Conservation (phyloP, 495 filamentous ascomycete genomes). For the Xylaria nigripes region DNA sequence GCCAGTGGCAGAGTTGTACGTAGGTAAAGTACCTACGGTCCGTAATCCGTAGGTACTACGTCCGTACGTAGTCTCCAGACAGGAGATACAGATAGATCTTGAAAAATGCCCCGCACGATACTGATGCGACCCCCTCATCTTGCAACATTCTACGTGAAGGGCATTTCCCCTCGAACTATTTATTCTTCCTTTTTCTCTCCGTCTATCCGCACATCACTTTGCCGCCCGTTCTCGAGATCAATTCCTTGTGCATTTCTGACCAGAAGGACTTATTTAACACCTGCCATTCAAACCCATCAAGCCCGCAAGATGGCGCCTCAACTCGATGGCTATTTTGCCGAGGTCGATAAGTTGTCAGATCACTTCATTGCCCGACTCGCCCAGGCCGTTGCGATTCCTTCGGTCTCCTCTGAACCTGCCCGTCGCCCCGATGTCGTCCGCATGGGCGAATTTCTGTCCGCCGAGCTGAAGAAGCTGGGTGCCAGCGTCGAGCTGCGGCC, state of each 20-base stretch:
- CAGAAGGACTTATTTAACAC: conserved; percentile 36
- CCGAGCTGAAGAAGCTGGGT: conserved; percentile 73
- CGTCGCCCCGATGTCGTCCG: conserved; percentile 84
- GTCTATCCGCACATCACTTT: neutral
- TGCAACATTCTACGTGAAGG: conserved; percentile 9
- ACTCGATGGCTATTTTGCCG: conserved; percentile 74
- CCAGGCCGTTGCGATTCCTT: conserved; percentile 91
- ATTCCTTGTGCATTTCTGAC: neutral
- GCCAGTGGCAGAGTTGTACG: no score
- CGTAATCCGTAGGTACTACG: no score
- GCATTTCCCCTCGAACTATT: neutral
- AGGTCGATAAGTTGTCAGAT: conserved; percentile 76
- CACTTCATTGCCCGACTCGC: conserved; percentile 88
- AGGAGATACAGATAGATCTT: no score
- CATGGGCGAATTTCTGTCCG: conserved; percentile 89
- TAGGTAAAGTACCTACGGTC: no score
- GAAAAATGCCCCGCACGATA: conserved; percentile 33
- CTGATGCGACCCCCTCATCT: conserved; percentile 25
- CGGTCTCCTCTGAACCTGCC: conserved; percentile 82
- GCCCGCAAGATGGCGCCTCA: conserved; percentile 71
- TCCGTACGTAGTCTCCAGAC: no score
- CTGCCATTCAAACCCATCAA: conserved; percentile 41
- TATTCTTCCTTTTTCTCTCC: neutral
- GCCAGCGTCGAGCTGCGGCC: conserved; percentile 75
- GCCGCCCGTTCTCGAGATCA: neutral